Percentiles rank a stretch among this genome's conserved stretches.
Evolutionary conservation across 495 filamentous ascomycete species (phyloP).

Genomic region (Tuber borchii): DNA sequence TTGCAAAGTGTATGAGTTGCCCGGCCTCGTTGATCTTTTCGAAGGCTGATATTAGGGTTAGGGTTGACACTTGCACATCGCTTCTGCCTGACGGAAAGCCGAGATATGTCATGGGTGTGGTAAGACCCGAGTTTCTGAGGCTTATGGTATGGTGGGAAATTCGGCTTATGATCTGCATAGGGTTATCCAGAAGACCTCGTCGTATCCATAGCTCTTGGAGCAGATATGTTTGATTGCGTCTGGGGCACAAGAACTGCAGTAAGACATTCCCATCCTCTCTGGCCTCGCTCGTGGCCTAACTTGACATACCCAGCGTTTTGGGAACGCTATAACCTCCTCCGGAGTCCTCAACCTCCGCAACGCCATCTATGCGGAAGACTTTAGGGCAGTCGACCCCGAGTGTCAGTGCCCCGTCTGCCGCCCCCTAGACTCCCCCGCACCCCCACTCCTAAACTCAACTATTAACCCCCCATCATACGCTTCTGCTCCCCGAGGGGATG

Average conservation of each 20-base stretch:
- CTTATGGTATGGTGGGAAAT: not conserved
- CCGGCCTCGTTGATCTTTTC: not conserved
- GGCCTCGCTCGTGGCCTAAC: slow-evolving; percentile 3
- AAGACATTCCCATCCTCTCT: slow-evolving; percentile 28
- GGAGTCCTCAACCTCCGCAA: slow-evolving; percentile 80
- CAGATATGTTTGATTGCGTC: slow-evolving; percentile 99
- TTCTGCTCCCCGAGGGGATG: not conserved
- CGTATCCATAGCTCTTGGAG: slow-evolving; percentile 83
- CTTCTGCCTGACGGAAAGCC: slow-evolving; percentile 84
- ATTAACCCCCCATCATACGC: slow-evolving; percentile 28
- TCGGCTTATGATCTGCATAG: slow-evolving; percentile 42
- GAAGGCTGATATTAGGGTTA: slow-evolving; percentile 37
- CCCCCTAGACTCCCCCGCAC: slow-evolving; percentile 44
- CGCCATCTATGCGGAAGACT: slow-evolving; percentile 68
- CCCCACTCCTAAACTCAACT: slow-evolving; percentile 25
- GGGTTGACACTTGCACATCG: slow-evolving; percentile 77
- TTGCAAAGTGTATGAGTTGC: slow-evolving; percentile 45
- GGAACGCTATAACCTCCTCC: slow-evolving; percentile 76
- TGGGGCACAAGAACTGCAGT: slow-evolving; percentile 92
- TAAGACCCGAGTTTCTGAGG: slow-evolving; percentile 41
- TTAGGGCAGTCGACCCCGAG: slow-evolving; percentile 69
- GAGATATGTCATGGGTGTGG: slow-evolving; percentile 96
- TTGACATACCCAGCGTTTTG: slow-evolving; percentile 58
- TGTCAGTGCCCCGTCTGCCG: slow-evolving; percentile 77
- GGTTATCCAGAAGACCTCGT: slow-evolving; percentile 93